phyloP scores from a whole-genome alignment of 768 basidiomycete species.

The Mycena pura region DNA sequence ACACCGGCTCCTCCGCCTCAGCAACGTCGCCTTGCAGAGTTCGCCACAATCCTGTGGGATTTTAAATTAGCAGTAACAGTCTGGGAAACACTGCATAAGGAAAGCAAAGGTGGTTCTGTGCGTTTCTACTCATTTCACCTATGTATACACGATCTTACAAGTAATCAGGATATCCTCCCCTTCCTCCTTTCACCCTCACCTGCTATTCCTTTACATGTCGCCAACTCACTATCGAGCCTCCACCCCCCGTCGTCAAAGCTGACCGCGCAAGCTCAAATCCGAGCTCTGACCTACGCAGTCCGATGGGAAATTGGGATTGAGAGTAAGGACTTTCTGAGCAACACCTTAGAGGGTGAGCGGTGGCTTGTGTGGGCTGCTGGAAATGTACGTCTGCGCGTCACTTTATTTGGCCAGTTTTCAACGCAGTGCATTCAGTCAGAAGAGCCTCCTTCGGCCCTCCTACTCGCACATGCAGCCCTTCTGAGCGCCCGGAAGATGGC shows the following conservation, averaged over 20 bases:
- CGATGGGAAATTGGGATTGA: conserved; percentile 79
- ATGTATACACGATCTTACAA: background rate
- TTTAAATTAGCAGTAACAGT: conserved; percentile 80
- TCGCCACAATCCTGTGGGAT: conserved; percentile 92
- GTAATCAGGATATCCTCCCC: conserved; percentile 79
- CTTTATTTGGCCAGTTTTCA: background rate
- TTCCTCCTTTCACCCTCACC: conserved; percentile 73
- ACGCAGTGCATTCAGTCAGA: conserved; percentile 66
- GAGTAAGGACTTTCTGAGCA: conserved; percentile 61
- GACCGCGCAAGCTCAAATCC: conserved; percentile 69
- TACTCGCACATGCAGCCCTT: conserved; percentile 81
- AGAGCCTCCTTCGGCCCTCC: conserved; percentile 79
- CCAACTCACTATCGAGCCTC: conserved; percentile 61
- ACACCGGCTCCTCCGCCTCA: conserved; percentile 59
- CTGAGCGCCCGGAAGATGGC: conserved; percentile 65
- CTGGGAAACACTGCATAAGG: conserved; percentile 89
- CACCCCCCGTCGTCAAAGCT: conserved; percentile 53
- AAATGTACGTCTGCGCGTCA: conserved; percentile 56
- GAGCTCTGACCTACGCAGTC: conserved; percentile 69
- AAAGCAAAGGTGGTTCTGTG: conserved; percentile 87
- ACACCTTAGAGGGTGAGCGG: conserved; percentile 73
- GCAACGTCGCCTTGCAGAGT: conserved; percentile 91
- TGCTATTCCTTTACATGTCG: conserved; percentile 63
- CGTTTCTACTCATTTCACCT: conserved; percentile 32
- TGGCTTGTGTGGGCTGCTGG: conserved; percentile 90